Evolutionary conservation across 441 rosid genomes (phyloP).

Genomic region (Rhodomyrtus psidioides): DNA sequence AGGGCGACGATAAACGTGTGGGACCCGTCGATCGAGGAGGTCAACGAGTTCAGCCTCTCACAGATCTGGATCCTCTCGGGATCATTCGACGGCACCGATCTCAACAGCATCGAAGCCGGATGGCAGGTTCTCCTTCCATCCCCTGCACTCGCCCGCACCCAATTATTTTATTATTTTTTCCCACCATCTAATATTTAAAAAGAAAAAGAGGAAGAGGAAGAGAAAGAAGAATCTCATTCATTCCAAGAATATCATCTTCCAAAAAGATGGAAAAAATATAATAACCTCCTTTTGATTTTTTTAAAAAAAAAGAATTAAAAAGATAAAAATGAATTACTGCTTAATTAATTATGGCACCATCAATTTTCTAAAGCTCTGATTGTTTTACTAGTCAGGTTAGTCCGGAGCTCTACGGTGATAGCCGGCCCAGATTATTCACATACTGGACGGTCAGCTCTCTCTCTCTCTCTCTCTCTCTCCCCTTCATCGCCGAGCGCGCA

Average conservation of each 20-base stretch:
- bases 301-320: too few species aligned
- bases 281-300: background rate
- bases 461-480: background rate
- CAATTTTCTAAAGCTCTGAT: constrained; percentile 37
- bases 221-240: background rate
- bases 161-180: background rate
- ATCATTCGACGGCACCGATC: constrained; percentile 68
- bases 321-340: background rate
- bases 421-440: constrained; percentile 60
- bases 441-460: constrained; percentile 58
- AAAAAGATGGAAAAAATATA: background rate
- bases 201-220: background rate
- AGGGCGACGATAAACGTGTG: constrained; percentile 68
- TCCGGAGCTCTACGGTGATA: constrained; percentile 88
- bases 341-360: background rate
- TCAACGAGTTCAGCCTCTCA: constrained; percentile 71
- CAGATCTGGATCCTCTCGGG: constrained; percentile 80
- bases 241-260: background rate
- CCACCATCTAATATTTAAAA: too few species aligned
- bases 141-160: constrained; percentile 21
- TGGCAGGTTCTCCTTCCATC: constrained; percentile 60
- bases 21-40: constrained; percentile 55
- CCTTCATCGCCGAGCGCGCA: background rate
- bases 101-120: constrained; percentile 77
- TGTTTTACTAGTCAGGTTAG: constrained; percentile 90